Base-by-base conservation (phyloP, 768 basidiomycete species). In the Leccinellum albellum region DNA sequence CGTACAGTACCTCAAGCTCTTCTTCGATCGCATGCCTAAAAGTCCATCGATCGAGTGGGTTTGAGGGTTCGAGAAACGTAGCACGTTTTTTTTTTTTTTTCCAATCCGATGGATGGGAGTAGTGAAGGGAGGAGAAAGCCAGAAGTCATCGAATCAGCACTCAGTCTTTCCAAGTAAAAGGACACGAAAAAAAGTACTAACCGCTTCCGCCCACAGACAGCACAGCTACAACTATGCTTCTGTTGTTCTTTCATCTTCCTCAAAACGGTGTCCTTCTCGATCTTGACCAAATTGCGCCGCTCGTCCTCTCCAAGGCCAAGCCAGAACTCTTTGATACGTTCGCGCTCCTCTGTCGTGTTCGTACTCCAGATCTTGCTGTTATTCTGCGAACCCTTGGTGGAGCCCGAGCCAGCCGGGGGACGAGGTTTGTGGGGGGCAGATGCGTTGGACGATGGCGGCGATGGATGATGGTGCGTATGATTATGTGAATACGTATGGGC, bases 161-260 rank as follows among this genome's bases (percentile, higher is more conserved):
- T 37, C 44, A 21, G 60, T 54, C 52, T 51, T 58, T 56, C 17
- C 14, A 37, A 37, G 29, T 48, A 64, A 42, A 21, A 61, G 49
- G 71, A 59, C 62, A 56, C 58, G 65, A 61, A 68, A 64, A 64
- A 72, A 71, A 59, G 65, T 65, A 84, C 89, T 60, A 67, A 91
- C 91, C 96, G 89, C 82, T 99, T 99, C 71, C 96, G 79, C 54
- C 95, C 94, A 78, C 96, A 96, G 32, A 98, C 91, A 37, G 95
- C 94, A 78, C 96, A 96, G 59, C 87, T 87, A 71, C 97, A 99
- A 59, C 87, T 88, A 71, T 98, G 94, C 69, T 91, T 89, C 82
- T 98, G 94, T 78, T 98, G 92, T 75, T 99, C 97, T 79, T 98
- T 98, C 94, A 99, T 99, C 84, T 98, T 98, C 75, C 84, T 85